Conservation (phyloP, 768 basidiomycete genomes). For the Russula lepida region DNA sequence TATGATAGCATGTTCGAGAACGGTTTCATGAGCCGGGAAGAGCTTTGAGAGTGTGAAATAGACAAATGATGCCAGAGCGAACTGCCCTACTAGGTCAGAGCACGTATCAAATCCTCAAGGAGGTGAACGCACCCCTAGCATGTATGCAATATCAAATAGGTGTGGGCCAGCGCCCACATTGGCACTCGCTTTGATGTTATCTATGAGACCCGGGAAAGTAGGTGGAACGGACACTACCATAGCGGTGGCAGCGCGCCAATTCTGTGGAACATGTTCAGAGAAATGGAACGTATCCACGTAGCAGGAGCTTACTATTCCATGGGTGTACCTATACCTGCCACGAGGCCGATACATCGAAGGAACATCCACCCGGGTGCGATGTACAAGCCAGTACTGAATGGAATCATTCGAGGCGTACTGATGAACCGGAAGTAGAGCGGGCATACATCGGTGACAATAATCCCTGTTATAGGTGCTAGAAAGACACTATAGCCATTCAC, state of each 20-base stretch:
- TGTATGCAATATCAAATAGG: conserved; percentile 66
- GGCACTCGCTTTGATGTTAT: conserved; percentile 60
- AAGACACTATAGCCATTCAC: conserved; percentile 83
- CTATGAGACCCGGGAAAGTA: conserved; percentile 70
- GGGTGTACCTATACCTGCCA: conserved; percentile 68
- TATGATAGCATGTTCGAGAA: conserved; percentile 17
- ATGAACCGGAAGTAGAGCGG: neutral
- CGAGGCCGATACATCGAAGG: conserved; percentile 77
- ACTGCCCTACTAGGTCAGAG: neutral
- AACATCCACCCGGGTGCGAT: conserved; percentile 63
- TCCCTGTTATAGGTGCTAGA: conserved; percentile 75
- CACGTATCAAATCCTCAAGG: neutral
- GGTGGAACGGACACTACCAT: conserved; percentile 64
- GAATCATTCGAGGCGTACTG: neutral
- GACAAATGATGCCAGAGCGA: conserved; percentile 15
- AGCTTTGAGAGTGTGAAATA: conserved; percentile 13
- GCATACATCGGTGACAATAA: conserved; percentile 53
- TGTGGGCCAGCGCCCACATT: conserved; percentile 46
- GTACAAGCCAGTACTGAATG: conserved; percentile 70
- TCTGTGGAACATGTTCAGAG: conserved; percentile 34
- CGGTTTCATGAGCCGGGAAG: conserved; percentile 16
- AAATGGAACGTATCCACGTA: neutral
- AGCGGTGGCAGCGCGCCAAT: conserved; percentile 72
- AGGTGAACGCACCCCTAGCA: conserved; percentile 48
- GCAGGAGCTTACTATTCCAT: conserved; percentile 47